phyloP scores from a whole-genome alignment of 352 stramenopile genomes.

The Salisapilia sapeloensis region DNA sequence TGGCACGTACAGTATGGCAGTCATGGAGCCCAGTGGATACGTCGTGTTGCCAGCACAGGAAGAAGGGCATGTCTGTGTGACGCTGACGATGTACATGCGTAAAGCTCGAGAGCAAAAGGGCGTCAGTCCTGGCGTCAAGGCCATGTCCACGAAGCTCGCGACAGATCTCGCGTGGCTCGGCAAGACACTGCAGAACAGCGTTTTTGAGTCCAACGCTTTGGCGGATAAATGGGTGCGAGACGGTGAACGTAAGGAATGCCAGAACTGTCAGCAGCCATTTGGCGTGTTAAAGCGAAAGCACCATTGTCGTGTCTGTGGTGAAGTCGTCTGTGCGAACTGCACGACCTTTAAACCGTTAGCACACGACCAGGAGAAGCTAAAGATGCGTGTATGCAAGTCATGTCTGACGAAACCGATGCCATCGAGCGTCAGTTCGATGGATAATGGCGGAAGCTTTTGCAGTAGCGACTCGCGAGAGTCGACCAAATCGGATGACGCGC shows the following conservation, averaged over 20 bases:
- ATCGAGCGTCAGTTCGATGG: slow-evolving; percentile 6
- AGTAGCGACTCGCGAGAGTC: no score
- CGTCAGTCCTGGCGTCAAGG: slow-evolving; percentile 50
- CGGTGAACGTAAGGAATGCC: slow-evolving; percentile 58
- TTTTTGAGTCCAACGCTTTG: slow-evolving; percentile 44
- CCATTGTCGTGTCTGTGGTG: slow-evolving; percentile 74
- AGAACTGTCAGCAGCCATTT: slow-evolving; percentile 61
- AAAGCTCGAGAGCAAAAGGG: slow-evolving; percentile 49
- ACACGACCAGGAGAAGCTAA: slow-evolving; percentile 21
- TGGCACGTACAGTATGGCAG: slow-evolving; percentile 60
- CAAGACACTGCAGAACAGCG: slow-evolving; percentile 39
- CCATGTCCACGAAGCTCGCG: slow-evolving; percentile 41
- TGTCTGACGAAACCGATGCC: slow-evolving; percentile 50
- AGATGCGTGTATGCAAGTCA: slow-evolving; percentile 65
- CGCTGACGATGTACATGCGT: slow-evolving; percentile 58
- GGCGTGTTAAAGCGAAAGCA: slow-evolving; percentile 68
- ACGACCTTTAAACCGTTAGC: slow-evolving; percentile 66
- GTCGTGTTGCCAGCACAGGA: slow-evolving; percentile 58
- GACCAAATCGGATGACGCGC: no score
- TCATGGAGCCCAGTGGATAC: slow-evolving; percentile 58
- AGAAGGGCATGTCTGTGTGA: slow-evolving; percentile 43
- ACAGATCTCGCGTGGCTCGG: slow-evolving; percentile 37
- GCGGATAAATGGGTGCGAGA: slow-evolving; percentile 71
- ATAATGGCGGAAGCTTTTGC: slow-evolving; percentile 1
- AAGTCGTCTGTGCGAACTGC: slow-evolving; percentile 71